These are phyloP conservation scores for Pelargonium cotyledonis DNA, from an alignment of 441 rosid species.

Conservation along the genomic window DNA sequence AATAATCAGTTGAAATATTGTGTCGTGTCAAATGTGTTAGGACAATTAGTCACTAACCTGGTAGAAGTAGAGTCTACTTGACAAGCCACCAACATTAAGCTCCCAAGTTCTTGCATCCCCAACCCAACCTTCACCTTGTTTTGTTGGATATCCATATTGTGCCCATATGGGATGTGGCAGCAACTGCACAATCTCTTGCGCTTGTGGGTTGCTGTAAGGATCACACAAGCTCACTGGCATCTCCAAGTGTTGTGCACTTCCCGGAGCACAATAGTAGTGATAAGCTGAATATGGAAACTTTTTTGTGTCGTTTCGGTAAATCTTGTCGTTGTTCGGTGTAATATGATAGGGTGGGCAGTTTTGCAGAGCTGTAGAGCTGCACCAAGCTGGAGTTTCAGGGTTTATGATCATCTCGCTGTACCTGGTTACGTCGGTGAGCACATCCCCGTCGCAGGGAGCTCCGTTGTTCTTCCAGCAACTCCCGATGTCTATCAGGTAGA, in stretches of 20 bases:
- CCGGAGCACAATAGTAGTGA: conserved; percentile 58
- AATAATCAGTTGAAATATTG: too few relatives aligned
- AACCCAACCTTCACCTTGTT: conserved; percentile 59
- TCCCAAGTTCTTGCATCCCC: conserved; percentile 59
- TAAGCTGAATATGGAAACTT: conserved; percentile 63
- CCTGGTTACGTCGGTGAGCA: conserved; percentile 44
- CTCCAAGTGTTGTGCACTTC: conserved; percentile 45
- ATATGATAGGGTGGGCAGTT: conserved; percentile 65
- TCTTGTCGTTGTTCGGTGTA: conserved; percentile 37
- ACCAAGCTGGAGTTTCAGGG: conserved; percentile 42
- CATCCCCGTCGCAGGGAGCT: conserved; percentile 40
- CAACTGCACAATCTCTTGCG: conserved; percentile 54
- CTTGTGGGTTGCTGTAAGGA: conserved; percentile 69
- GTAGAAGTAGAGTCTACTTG: conserved; percentile 63
- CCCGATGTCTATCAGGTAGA: conserved; percentile 46
- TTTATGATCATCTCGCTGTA: conserved; percentile 52
- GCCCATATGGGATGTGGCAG: conserved; percentile 65
- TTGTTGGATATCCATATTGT: conserved; percentile 55
- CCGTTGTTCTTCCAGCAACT: conserved; percentile 56
- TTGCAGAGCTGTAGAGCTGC: conserved; percentile 30
- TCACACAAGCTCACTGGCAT: conserved; percentile 57
- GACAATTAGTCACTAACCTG: conserved; percentile 30
- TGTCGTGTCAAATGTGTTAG: too few relatives aligned
- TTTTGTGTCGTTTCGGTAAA: conserved; percentile 46
- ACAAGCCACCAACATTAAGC: conserved; percentile 54